Base-by-base conservation (phyloP, 140 eudicot species). In the Ambrosia hybrid region DNA sequence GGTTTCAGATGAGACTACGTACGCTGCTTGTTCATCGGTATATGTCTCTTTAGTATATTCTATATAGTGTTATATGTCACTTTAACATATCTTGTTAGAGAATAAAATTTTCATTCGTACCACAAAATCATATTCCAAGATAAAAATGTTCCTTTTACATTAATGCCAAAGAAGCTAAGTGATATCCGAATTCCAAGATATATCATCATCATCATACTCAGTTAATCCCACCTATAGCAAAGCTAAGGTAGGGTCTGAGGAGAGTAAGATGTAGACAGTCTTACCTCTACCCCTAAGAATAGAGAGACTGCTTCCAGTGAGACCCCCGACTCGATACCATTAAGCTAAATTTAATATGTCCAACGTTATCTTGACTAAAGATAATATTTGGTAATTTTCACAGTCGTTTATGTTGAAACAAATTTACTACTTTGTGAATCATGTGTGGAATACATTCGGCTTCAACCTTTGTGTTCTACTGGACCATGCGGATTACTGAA, bases 121-220 rank as follows among this genome's bases (percentile, higher is more conserved):
- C 63, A 58, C 68, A 36, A 76, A 63, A 14, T 68, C 65, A 60
- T 60, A 69, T 69, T 68, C 69, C 57, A 56, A 43, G 68, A 67
- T 67, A 30, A 56, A 41, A 73, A 33, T 73, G 33, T 17, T 46
- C 30, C 72, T 37, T 51, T 2, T 55, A 57, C 65, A 11, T 17
- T n/a, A 69, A 69, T 68, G 81, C 68, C 71, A 76, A 76, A 76
- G 57, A 61, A 62, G 52, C 52, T 48, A 48, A 53, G 70, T 59
- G 76, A 69, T 39, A 49, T 76, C 6, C 46, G 8, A 5, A 41
- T 41, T 39, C 58, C 56, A 33, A 30, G 12, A n/a, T n/a, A n/a
- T n/a, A n/a, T n/a, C n/a, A n/a, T n/a, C n/a, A n/a, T n/a, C n/a
- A n/a, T n/a, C n/a, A n/a, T n/a, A n/a, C n/a, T n/a, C n/a, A n/a